Percentiles rank a stretch among this genome's conserved stretches.
Conservation (phyloP, 768 basidiomycete species). For the Hysterangium stoloniferum region DNA sequence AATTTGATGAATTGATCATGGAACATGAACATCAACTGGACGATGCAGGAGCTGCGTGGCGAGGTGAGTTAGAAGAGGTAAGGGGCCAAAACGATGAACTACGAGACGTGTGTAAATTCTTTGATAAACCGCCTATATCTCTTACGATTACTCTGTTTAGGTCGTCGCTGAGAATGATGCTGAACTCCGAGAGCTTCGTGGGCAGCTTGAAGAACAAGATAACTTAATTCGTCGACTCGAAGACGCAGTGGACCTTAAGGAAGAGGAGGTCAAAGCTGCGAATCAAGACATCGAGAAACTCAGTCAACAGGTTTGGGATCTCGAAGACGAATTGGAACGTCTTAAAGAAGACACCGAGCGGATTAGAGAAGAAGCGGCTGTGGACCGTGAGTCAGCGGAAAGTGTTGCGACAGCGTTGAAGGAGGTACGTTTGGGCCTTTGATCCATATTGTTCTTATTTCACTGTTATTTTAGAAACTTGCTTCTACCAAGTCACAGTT, state of each 20-base stretch:
- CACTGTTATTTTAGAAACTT: conserved; percentile 51
- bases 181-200: conserved; percentile 66
- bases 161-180: conserved; percentile 72
- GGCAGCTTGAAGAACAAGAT: conserved; percentile 71
- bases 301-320: conserved; percentile 65
- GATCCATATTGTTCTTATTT: conserved; percentile 4
- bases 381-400: conserved; percentile 63
- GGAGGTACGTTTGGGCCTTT: conserved; percentile 44
- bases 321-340: conserved; percentile 83
- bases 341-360: conserved; percentile 64
- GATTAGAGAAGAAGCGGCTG: conserved; percentile 61
- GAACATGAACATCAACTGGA: conserved; percentile 70
- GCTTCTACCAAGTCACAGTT: conserved; percentile 54
- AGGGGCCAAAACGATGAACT: conserved; percentile 74
- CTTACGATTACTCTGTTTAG: conserved; percentile 26
- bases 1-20: conserved; percentile 69
- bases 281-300: conserved; percentile 76
- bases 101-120: conserved; percentile 45
- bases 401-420: conserved; percentile 67
- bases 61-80: conserved; percentile 79
- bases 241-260: conserved; percentile 70
- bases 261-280: conserved; percentile 63
- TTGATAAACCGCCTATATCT: conserved; percentile 12
- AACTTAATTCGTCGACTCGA: conserved; percentile 66
- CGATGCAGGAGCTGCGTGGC: conserved; percentile 77